Percentiles rank a stretch among this genome's conserved stretches.
These are phyloP conservation scores for Zygosaccharomyces pseudobailii DNA, from an alignment of 1,139 yeast species.

Conservation along the genomic window DNA sequence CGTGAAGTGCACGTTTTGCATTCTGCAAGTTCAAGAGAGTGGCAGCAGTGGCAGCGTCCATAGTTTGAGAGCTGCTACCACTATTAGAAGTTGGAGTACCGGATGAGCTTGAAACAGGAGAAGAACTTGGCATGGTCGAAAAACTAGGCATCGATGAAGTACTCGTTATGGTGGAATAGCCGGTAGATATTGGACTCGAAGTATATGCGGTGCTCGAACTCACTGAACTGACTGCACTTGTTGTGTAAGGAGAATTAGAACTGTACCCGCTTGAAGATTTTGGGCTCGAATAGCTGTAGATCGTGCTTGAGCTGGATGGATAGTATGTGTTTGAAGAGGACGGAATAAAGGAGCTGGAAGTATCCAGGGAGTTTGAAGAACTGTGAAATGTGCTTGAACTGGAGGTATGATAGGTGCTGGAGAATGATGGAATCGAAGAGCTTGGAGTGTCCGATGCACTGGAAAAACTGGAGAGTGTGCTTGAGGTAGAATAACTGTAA, in stretches of 20 bases:
- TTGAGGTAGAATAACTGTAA: background rate
- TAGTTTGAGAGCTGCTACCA: slow-evolving; percentile 27
- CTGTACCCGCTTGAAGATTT: background rate
- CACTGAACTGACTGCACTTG: background rate
- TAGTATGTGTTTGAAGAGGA: background rate
- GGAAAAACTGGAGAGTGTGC: background rate
- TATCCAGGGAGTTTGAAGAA: background rate
- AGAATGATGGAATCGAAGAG: too few species aligned
- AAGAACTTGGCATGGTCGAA: slow-evolving; percentile 19
- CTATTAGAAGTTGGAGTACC: slow-evolving; percentile 18
- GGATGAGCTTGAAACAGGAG: slow-evolving; percentile 23
- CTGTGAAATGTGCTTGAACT: background rate
- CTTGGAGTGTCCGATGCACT: too few species aligned
- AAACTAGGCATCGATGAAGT: slow-evolving; percentile 8
- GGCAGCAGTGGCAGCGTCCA: slow-evolving; percentile 33
- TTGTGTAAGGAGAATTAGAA: background rate
- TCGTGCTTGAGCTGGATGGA: background rate
- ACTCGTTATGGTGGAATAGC: too few species aligned
- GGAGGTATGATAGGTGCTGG: background rate
- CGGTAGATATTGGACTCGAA: slow-evolving; percentile 10
- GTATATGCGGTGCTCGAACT: slow-evolving; percentile 11
- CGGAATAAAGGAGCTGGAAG: background rate
- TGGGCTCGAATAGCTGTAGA: background rate
- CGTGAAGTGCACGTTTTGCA: slow-evolving; percentile 50
- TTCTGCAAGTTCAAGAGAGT: slow-evolving; percentile 51